Evolutionary conservation across 2,329 filamentous ascomycete species (phyloP).

Genomic region (Grosmannia serpens): DNA sequence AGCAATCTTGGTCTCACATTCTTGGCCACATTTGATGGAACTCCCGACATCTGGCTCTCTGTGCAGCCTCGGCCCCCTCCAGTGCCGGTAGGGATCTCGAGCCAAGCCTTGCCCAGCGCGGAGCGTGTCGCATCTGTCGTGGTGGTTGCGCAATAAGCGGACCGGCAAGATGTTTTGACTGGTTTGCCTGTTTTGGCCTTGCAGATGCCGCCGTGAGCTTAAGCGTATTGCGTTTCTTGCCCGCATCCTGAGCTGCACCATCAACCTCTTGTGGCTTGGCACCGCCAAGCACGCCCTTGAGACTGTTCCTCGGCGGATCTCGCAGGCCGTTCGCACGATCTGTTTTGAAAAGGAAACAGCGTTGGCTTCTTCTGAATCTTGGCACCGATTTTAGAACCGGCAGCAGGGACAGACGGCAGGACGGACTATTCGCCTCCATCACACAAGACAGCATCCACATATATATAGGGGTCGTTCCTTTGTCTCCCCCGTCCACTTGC

Average conservation of each 20-base stretch:
- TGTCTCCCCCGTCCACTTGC: background rate
- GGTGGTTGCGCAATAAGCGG: background rate
- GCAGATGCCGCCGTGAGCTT: too few species aligned
- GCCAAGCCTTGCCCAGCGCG: too few species aligned
- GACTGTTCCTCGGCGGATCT: too few species aligned
- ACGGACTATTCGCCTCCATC: background rate
- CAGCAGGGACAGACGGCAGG: background rate
- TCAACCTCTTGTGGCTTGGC: too few species aligned
- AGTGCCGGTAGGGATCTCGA: too few species aligned
- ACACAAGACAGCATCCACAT: background rate
- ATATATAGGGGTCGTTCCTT: background rate
- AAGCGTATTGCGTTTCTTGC: too few species aligned
- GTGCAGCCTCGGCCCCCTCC: background rate
- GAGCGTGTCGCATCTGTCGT: too few species aligned
- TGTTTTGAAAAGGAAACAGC: background rate
- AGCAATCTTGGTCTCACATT: slow-evolving; percentile 5
- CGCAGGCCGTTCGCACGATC: too few species aligned
- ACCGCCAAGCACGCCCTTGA: too few species aligned
- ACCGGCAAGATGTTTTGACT: background rate
- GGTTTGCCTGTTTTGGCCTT: too few species aligned
- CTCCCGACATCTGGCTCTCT: background rate
- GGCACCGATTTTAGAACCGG: background rate
- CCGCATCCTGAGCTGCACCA: too few species aligned
- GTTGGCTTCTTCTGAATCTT: background rate
- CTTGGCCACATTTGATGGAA: background rate